Evolutionary conservation across 441 rosid genomes (phyloP), one percentile per base, ranked within the genome.

Genomic region (Pelargonium fulgidum): DNA sequence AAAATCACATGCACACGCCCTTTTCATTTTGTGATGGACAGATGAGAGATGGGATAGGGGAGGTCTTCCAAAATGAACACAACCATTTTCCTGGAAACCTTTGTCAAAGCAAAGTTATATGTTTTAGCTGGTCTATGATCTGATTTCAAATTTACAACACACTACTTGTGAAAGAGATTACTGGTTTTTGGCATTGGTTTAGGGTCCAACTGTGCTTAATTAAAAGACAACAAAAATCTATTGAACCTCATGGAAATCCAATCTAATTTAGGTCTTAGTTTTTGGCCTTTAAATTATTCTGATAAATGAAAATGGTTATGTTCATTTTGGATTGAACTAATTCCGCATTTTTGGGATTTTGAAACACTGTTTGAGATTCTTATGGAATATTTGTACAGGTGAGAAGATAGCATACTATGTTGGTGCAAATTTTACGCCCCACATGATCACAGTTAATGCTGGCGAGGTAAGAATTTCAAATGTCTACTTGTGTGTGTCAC

Each of bases 381-480:
- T 0, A 19, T 12, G 29, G 72, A 64, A 66, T 45, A 7, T 67
- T 69, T 65, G 67, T 73, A 68, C 66, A 88, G 92, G 92, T 74
- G 86, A 85, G 39, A 78, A 74, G 81, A 75, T 83, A 64, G 76
- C 87, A 1, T 83, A 87, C 72, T 77, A 79, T 47, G 92, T 79
- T 16, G 88, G 91, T 41, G 86, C 89, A 66, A 83, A 90, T 81
- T 88, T 92, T 81, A 89, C 87, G 0, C 96, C 99, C 66, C 96
- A 92, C 78, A 81, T 92, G 67, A 74, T 94, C 78, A 89, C 90
- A 16, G 94, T 92, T 14, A 83, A 87, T 76, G 79, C 96, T 65
- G 97, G 98, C 41, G 99, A 94, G 97, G 99, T 92, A 85, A 56
- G 85, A 47, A 50, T 48, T 48, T 16, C 44, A 29, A 64, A 59